Percentiles rank a stretch among this genome's conserved stretches.
These are phyloP conservation scores for Aspergillus sp. DNA, from an alignment of 2,329 filamentous ascomycete genomes.

Conservation along the genomic window DNA sequence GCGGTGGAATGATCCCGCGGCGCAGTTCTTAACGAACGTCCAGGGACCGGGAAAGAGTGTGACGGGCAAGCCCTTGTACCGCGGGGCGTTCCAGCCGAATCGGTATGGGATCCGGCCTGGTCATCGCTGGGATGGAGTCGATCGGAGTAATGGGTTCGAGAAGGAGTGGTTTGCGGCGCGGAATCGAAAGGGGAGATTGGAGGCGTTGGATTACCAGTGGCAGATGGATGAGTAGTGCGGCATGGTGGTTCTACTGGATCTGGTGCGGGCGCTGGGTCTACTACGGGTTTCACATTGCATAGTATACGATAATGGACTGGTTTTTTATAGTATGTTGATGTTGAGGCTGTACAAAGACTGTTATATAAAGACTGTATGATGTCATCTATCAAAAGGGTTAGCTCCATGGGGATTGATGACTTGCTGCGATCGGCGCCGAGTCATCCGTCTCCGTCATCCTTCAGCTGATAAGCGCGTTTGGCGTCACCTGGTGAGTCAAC, in stretches of 20 bases:
- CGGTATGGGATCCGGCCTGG: conserved; percentile 90
- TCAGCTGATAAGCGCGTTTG: not conserved
- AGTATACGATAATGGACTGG: no score
- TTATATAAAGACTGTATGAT: no score
- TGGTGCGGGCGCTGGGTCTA: no score
- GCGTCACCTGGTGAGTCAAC: not conserved
- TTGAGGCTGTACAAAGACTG: no score
- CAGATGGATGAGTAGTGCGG: conserved; percentile 85
- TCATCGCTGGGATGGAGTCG: conserved; percentile 95
- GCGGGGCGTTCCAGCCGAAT: conserved; percentile 80
- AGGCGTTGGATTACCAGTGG: conserved; percentile 86
- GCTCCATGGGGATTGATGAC: not conserved
- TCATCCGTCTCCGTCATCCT: not conserved
- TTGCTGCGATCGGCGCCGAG: not conserved
- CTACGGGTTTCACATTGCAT: no score
- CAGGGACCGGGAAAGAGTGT: conserved; percentile 43
- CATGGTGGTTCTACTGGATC: not conserved
- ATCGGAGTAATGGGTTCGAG: conserved; percentile 91
- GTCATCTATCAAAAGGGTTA: not conserved
- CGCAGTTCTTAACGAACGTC: conserved; percentile 65
- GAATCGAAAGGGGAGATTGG: conserved; percentile 72
- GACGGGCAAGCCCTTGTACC: conserved; percentile 66
- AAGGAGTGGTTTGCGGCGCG: conserved; percentile 85
- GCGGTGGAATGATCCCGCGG: conserved; percentile 94
- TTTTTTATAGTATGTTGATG: no score